phyloP scores from a whole-genome alignment of 108 stramenopile species.

The Nannochloropsis gaditana region DNA sequence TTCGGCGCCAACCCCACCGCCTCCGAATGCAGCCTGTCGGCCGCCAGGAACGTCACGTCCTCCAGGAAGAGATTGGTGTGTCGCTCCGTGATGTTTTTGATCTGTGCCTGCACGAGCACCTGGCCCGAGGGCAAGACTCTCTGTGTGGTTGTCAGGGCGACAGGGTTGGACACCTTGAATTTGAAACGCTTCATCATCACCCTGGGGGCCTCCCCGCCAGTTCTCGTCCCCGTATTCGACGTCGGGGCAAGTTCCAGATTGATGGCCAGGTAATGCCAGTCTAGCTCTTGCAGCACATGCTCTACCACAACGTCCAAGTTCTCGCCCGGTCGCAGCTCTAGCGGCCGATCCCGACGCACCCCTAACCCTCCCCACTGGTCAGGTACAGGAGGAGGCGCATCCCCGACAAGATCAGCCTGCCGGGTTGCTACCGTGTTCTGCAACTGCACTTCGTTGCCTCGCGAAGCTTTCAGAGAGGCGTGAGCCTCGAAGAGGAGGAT shows the following conservation, averaged over 20 bases:
- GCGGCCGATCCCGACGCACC: not conserved
- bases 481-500: conserved; percentile 4
- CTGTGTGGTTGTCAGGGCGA: not conserved
- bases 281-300: conserved; percentile 7
- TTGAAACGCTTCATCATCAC: conserved; percentile 18
- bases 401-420: not conserved
- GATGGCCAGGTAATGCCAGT: conserved; percentile 6
- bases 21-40: not conserved
- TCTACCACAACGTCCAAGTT: not conserved
- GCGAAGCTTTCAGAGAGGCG: not conserved
- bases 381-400: not conserved
- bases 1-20: not conserved
- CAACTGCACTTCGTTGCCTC: not conserved
- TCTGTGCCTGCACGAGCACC: conserved; percentile 17
- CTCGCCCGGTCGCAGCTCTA: not conserved
- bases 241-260: not conserved
- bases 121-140: not conserved
- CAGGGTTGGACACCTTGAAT: conserved; percentile 12
- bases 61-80: not conserved
- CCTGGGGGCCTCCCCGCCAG: not conserved
- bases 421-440: conserved; percentile 10
- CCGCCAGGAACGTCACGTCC: conserved; percentile 14
- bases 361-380: not conserved
- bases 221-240: not conserved
- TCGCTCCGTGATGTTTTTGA: not conserved